Percentiles rank a stretch among this genome's conserved stretches.
Conservation (phyloP, 1,284 basidiomycete genomes). For the Neonothopanus nambi region DNA sequence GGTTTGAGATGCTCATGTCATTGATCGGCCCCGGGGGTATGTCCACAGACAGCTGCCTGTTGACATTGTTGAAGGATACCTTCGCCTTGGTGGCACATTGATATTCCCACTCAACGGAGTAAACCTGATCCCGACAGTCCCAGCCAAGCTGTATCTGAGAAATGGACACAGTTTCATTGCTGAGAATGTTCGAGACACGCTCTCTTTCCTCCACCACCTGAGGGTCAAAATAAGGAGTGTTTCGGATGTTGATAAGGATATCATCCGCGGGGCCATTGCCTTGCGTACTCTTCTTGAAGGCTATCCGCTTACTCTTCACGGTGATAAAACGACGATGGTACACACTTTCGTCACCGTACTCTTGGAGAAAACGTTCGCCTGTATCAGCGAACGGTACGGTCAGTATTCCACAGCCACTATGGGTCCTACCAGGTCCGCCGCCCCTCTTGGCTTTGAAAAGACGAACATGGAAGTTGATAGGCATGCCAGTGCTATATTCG, state of each 20-base stretch:
- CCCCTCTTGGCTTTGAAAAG: slow-evolving; percentile 9
- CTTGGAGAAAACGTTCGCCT: slow-evolving; percentile 9
- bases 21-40: background rate
- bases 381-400: slow-evolving; percentile 13
- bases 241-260: slow-evolving; percentile 9
- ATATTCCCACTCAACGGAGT: slow-evolving; percentile 59
- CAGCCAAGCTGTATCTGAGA: slow-evolving; percentile 52
- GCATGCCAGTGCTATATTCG: slow-evolving; percentile 7
- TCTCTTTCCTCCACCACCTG: slow-evolving; percentile 32
- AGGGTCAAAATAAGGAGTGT: slow-evolving; percentile 47
- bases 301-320: slow-evolving; percentile 1
- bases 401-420: slow-evolving; percentile 13
- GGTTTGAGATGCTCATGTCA: too few species aligned
- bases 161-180: slow-evolving; percentile 31
- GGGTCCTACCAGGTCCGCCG: background rate
- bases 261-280: background rate
- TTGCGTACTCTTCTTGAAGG: slow-evolving; percentile 8
- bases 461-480: slow-evolving; percentile 17
- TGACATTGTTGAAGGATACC: slow-evolving; percentile 33
- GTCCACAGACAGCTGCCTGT: background rate
- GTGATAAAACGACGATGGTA: background rate
- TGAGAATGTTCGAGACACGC: slow-evolving; percentile 30
- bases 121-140: slow-evolving; percentile 53
- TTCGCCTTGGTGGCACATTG: slow-evolving; percentile 18
- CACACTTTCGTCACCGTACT: slow-evolving; percentile 6